These are phyloP conservation scores for Trametes meyenii DNA, from an alignment of 768 basidiomycete species.

Conservation along the genomic window DNA sequence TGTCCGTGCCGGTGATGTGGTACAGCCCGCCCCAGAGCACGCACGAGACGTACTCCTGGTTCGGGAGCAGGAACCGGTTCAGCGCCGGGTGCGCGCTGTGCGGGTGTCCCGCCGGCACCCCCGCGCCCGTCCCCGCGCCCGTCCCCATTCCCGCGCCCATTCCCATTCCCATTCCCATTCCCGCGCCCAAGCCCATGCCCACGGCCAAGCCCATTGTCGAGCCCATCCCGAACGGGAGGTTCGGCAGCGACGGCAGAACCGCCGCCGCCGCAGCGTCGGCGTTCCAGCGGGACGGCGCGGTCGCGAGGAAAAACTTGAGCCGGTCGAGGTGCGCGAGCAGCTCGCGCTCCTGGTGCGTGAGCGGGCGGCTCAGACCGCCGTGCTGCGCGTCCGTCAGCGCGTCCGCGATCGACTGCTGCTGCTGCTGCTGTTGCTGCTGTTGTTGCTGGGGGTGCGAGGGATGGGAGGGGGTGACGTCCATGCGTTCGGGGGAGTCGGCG, in stretches of 20 bases:
- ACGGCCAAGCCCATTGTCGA: background rate
- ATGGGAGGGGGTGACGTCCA: background rate
- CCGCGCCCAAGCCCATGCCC: background rate
- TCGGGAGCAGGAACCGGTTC: conserved; percentile 85
- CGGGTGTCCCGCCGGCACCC: conserved; percentile 41
- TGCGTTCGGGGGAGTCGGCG: background rate
- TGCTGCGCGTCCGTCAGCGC: conserved; percentile 21
- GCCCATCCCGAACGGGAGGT: background rate
- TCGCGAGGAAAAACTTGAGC: conserved; percentile 88
- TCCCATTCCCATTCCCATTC: background rate
- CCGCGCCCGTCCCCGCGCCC: conserved; percentile 1
- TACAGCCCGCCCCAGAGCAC: conserved; percentile 91
- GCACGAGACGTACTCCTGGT: conserved; percentile 87
- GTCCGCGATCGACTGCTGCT: conserved; percentile 24
- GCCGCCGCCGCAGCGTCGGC: conserved; percentile 33
- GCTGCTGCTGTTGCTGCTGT: conserved; percentile 5
- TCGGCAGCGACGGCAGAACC: background rate
- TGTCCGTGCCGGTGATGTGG: conserved; percentile 96
- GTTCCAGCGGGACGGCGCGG: conserved; percentile 79
- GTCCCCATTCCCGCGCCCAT: background rate
- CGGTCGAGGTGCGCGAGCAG: conserved; percentile 74
- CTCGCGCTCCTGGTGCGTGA: conserved; percentile 67
- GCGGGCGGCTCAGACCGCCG: conserved; percentile 51
- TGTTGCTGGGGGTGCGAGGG: background rate
- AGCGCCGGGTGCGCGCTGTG: conserved; percentile 73